Conservation (phyloP, 2,329 filamentous ascomycete species). For the Fusarium temperatum region DNA sequence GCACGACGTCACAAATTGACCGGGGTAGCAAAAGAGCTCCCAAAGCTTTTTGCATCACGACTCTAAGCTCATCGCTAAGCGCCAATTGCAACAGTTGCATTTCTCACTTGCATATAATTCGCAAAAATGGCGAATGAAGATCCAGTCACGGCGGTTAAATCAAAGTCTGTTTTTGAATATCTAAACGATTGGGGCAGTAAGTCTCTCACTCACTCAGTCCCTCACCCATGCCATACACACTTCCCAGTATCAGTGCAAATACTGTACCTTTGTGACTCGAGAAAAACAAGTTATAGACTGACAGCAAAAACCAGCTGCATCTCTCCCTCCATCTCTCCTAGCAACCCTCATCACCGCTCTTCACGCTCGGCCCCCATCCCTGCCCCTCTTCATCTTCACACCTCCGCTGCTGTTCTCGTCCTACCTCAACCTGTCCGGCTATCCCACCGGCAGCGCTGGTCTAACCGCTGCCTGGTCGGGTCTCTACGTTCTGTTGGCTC, state of each 20-base stretch:
- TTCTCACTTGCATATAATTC: conserved; percentile 1
- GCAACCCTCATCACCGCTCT: conserved; percentile 66
- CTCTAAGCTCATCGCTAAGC: background rate
- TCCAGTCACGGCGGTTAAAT: conserved; percentile 15
- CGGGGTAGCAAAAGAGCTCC: conserved; percentile 4
- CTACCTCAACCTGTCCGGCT: conserved; percentile 69
- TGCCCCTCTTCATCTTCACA: conserved; percentile 62
- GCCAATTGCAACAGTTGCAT: conserved; percentile 23
- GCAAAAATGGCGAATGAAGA: conserved; percentile 44
- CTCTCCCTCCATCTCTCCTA: conserved; percentile 63
- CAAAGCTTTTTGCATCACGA: conserved; percentile 34
- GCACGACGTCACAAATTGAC: conserved; percentile 31
- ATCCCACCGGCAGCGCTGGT: conserved; percentile 65
- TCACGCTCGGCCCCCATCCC: conserved; percentile 62
- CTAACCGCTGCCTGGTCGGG: conserved; percentile 66
- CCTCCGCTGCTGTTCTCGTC: conserved; percentile 64
- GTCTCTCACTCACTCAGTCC: conserved; percentile 37
- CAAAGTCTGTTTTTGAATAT: conserved; percentile 47
- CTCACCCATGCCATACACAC: background rate
- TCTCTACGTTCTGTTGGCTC: conserved; percentile 64
- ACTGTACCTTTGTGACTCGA: background rate
- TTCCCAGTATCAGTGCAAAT: background rate
- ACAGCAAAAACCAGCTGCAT: conserved; percentile 54
- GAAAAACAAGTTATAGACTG: conserved; percentile 4
- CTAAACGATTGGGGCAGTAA: conserved; percentile 61